Base-by-base conservation (phyloP, 176 grass and related monocot species). In the Rhynchospora tenuis region DNA sequence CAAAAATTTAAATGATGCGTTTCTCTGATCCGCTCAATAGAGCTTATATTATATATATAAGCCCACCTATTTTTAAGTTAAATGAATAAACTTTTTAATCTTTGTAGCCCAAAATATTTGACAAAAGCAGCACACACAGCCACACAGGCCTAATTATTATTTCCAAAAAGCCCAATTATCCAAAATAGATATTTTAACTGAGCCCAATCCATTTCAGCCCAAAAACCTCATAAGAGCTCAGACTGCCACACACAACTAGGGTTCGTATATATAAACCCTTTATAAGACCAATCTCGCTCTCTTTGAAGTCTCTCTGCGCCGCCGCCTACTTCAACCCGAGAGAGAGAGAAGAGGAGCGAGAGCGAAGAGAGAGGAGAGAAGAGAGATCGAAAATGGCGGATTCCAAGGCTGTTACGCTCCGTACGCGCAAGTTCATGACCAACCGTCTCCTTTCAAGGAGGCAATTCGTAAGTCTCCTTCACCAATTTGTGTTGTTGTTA, bases 381-480 rank as follows among this genome's bases (percentile, higher is more conserved):
- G 45, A 54, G 24, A 59, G 64, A 73, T 56, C 77, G 23, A 84
- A 56, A 58, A 97, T 98, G 95, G 86, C 91, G 83, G 95, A 98
- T 73, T 23, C 92, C 29, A 98, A 84, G 89, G 57, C 83, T 82
- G 91, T 98, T 57, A 98, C 92, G 3, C 90, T 98, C 78, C 89
- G 95, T 55, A 98, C 95, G 1, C 88, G 92, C 85, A 98, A 98
- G 87, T 98, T 98, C 87, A 98, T 98, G 95, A 95, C 95, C 7
- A 98, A 98, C 86, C 90, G 95, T 55, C 92, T 98, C 81, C 95
- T 95, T 58, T 86, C 92, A 28, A 87, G 95, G 43, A 98, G 92
- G 86, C 92, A 98, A 87, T 98, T 98, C 89, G 89, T 98, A 68
- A 84, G 90, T 66, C 8, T 5, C 64, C 24, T 33, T 45, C 15